Evolutionary conservation across 75 land plant species (phyloP), one percentile per base, ranked within the genome.

Genomic region (Pinus taeda): DNA sequence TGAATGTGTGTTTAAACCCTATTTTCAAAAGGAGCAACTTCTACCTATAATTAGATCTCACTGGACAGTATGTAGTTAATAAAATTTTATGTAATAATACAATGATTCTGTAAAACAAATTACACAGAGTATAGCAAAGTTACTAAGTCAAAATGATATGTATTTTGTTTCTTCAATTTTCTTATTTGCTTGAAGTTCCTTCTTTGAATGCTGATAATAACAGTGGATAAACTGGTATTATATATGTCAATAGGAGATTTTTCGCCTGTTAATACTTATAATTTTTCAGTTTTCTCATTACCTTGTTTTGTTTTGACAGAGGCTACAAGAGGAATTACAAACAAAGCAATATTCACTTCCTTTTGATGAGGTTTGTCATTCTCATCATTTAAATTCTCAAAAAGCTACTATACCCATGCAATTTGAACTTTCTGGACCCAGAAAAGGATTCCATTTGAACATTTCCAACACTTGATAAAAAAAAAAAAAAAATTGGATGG

Each of bases 291-390:
- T 22, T 71, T 62, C 57, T 57, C 14, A 56, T 75, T 75, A 20
- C 78, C 49, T 73, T 60, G 6, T 71, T 79, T 75, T 49, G 2
- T 39, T 56, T 75, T 62, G 57, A 75, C 98, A 97, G 99, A 79
- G 74, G n/a, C 71, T 97, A 76, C 95, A 97, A 78, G 81, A 97
- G 61, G 93, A 93, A 66, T 79, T 97, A 65, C 79, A 75, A 60
- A 65, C 79, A 20, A 87, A 87, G 11, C 92, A 98, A 59, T 88
- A 85, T 26, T 89, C 98, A 59, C 92, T 86, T 76, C 98, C 98
- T 14, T 97, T 97, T 85, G 86, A 93, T 56, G 99, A 97, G 95
- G 99, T 97, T 79, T 74, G 57, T 77, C 15, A 33, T 60, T 60
- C 14, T 65, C 39, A 29, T 29, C n/a, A n/a, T 58, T 29, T n/a